Evolutionary conservation across 192 early-diverging fungal species (phyloP).

Genomic region (Entomortierella lignicola): DNA sequence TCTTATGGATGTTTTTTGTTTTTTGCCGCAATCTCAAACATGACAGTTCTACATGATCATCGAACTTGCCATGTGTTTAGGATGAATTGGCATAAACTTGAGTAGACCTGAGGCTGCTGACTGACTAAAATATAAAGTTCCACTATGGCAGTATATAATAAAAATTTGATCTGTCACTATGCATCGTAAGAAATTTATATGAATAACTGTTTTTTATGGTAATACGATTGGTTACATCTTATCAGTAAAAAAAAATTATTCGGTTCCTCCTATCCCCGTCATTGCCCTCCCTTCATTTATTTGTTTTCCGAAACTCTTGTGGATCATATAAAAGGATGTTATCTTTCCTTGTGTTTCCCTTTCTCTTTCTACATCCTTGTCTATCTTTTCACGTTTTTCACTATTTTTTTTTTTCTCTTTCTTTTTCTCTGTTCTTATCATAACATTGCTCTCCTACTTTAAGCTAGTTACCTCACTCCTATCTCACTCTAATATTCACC

Average conservation of each 20-base stretch:
- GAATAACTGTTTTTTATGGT: background rate
- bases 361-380: background rate
- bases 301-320: background rate
- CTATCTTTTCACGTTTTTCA: slow-evolving; percentile 32
- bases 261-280: background rate
- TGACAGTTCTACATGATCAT: too few relatives aligned
- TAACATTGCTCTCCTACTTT: background rate
- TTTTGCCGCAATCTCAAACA: too few relatives aligned
- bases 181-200: background rate
- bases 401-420: background rate
- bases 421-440: background rate
- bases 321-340: slow-evolving; percentile 39
- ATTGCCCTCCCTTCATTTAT: background rate
- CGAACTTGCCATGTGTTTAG: too few relatives aligned
- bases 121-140: too few relatives aligned
- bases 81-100: too few relatives aligned
- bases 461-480: background rate
- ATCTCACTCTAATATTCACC: slow-evolving; percentile 3
- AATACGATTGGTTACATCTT: background rate
- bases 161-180: too few relatives aligned
- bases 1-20: background rate
- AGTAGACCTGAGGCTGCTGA: too few relatives aligned
- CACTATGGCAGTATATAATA: too few relatives aligned
- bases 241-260: background rate
- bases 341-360: slow-evolving; percentile 56